Base-by-base conservation (phyloP, 108 stramenopile genomes). In the Schizochytrium sp. region DNA sequence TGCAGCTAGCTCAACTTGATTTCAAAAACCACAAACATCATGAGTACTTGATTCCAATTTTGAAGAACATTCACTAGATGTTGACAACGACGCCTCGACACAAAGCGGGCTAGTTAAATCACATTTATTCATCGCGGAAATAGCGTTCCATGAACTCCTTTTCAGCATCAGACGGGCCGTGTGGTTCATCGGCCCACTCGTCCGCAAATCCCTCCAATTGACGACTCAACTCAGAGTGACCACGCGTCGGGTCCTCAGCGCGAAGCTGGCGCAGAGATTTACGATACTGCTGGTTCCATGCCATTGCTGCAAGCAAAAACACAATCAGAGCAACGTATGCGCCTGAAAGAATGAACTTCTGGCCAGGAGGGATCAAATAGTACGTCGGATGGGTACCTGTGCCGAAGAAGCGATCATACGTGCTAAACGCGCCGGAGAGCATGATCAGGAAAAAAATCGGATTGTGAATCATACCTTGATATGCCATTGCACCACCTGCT, bases 361-460 rank as follows among this genome's bases (percentile, higher is more conserved):
- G 93, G 12, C 64, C 89, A 41, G 61, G 89, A 4, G 95, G 91
- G 76, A 97, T 96, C 5, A 88, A 61, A 87, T 97, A 95, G 89
- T 95, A 96, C 69, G 95, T 94, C 1, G 95, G 93, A 3, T 95
- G 95, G 19, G 88, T n/a, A 0, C 61, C 61, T 13, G 93, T 94
- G 92, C 96, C 93, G 64, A 94, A 96, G 69, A 97, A 94, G 12
- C 96, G 90, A 89, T 95, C 94, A 73, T 93, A 95, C 19, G 96
- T 96, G 76, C 95, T 92, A 87, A 93, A 98, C 8, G 95, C 96
- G 61, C 96, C 96, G 3, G 93, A 94, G 59, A 96, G 46, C 60
- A 96, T 57, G 89, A 98, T 94, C 59, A 98, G 88, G 92, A 95
- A 97, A 89, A 98, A 96, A 83, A 98, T 96, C 13, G 97, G 97